Evolutionary conservation across 2,329 filamentous ascomycete species (phyloP), one percentile per base, ranked within the genome.

Genomic region (Stylonectria norvegica): DNA sequence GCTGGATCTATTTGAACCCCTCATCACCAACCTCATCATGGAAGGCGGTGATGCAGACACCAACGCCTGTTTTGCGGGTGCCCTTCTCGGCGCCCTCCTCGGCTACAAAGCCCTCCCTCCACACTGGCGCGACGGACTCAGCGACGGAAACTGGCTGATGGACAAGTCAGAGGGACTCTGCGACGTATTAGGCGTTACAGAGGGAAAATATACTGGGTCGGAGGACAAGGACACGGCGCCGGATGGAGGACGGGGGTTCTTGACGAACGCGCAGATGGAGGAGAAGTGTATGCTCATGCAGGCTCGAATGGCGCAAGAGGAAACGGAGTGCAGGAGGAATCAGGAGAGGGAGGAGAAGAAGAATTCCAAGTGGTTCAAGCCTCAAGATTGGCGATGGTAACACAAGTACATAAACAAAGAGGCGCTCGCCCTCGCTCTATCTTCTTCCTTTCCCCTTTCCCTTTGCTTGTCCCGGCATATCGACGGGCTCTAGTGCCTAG

Each of bases 41-140:
- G 62, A 67, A 23, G 75, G 71, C 2, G 75, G 74, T 1, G 74
- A 78, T 44, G 71, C 73, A 3, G 74, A 77, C 45, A 77, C 74
- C 1, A 77, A 78, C 43, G 73, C 71, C 5, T 74, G 71, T 31
- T 72, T 71, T 38, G 72, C 73, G 0, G 73, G 73, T 0, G 71
- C 72, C 1, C 56, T 78, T 0, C 47, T 77, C 1, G 75, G 75
- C 0, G 67, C 64, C 0, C 70, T 68, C 28, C 49, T 76, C 2
- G 74, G 74, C 11, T 72, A 70, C 52, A 64, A 60, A 28, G 57
- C 58, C 2, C 56, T 78, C 4, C 72, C 74, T 0, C 49, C 61
- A 1, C 67, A 75, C 43, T 78, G 74, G 75, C 64, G 66, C 36
- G 60, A 70, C 37, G 73, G 73, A 0, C 59, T 77, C 17, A 54